Conservation (phyloP, 805 yeast genomes). For the Lipomyces sp. region DNA sequence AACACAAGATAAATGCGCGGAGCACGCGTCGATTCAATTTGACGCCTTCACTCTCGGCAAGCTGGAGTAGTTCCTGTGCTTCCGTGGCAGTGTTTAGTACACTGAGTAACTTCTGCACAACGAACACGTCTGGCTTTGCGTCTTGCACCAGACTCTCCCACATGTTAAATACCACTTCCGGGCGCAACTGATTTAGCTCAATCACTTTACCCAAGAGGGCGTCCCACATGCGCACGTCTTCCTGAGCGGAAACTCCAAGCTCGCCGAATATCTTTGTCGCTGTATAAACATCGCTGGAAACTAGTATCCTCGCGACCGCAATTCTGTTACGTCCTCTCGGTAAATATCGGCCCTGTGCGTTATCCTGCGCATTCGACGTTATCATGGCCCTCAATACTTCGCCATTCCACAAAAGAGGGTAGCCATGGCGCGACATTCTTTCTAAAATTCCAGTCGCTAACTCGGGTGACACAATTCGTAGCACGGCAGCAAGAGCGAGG, state of each 20-base stretch:
- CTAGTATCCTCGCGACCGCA: constrained; percentile 1
- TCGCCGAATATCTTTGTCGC: constrained; percentile 11
- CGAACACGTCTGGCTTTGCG: constrained; percentile 4
- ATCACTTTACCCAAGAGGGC: constrained; percentile 8
- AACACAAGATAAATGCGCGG: constrained; percentile 10
- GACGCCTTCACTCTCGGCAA: not conserved
- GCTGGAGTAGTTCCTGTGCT: constrained; percentile 4
- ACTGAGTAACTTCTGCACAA: constrained; percentile 9
- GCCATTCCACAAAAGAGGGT: constrained; percentile 6
- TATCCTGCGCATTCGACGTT: not conserved
- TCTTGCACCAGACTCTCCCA: constrained; percentile 9
- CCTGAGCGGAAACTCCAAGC: not conserved
- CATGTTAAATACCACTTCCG: constrained; percentile 4
- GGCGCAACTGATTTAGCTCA: not conserved
- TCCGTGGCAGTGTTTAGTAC: constrained; percentile 2
- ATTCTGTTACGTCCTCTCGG: constrained; percentile 9
- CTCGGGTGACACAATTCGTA: constrained; percentile 8
- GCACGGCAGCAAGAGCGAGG: constrained; percentile 8
- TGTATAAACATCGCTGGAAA: constrained; percentile 1
- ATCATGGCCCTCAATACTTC: constrained; percentile 1
- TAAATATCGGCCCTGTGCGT: not conserved
- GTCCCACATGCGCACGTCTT: constrained; percentile 16
- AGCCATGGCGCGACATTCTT: constrained; percentile 11
- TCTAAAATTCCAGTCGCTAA: constrained; percentile 9
- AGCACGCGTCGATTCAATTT: constrained; percentile 2